phyloP scores from a whole-genome alignment of 2,329 filamentous ascomycete species.

The Aspergillus ustus region DNA sequence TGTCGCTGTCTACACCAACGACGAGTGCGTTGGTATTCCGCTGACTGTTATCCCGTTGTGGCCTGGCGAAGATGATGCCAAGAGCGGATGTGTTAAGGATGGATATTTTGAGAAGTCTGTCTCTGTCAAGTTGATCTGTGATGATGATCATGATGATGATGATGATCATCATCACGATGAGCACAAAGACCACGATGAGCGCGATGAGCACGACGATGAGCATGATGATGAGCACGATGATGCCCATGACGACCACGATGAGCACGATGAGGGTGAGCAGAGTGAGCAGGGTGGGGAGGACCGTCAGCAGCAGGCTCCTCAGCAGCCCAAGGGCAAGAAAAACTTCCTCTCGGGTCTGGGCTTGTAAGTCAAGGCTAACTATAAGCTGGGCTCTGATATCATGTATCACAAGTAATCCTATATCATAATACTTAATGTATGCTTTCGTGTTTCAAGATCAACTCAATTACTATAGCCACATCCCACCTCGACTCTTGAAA shows the following conservation, averaged over 20 bases:
- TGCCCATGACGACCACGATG: neutral
- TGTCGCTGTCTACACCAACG: conserved; percentile 21
- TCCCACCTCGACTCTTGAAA: neutral
- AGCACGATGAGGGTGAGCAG: neutral
- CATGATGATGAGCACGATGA: neutral
- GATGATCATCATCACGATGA: conserved; percentile 1
- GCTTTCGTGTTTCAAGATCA: neutral
- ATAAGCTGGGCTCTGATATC: neutral
- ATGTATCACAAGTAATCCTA: neutral
- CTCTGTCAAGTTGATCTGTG: conserved; percentile 18
- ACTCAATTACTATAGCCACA: neutral
- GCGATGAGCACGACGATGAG: conserved; percentile 4
- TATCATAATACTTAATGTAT: neutral
- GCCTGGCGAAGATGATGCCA: neutral
- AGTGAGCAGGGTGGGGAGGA: neutral
- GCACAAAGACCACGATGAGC: neutral
- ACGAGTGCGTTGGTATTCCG: conserved; percentile 20
- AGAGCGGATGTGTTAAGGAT: conserved; percentile 18
- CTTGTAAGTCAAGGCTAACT: neutral
- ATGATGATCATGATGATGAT: conserved; percentile 2
- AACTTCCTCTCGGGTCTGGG: neutral
- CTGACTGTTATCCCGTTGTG: conserved; percentile 18
- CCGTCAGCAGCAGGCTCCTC: neutral
- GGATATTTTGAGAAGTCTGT: conserved; percentile 12
- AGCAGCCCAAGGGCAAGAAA: neutral